These are phyloP conservation scores for Ophiocordyceps camponoti-saundersi DNA, from an alignment of 2,329 filamentous ascomycete species.

Conservation along the genomic window DNA sequence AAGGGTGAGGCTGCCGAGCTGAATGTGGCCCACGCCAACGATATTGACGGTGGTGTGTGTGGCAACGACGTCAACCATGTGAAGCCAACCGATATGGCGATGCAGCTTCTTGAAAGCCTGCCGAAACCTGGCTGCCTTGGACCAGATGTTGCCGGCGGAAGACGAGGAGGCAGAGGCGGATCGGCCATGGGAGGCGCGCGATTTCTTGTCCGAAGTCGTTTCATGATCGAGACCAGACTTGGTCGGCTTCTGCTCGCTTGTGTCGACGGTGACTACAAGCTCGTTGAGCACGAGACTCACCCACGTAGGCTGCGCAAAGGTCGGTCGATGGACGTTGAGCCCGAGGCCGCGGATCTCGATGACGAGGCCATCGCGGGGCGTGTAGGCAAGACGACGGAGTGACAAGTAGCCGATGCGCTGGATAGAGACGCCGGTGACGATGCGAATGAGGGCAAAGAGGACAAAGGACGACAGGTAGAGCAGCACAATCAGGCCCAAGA, in stretches of 20 bases:
- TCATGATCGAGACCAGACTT: slow-evolving; percentile 6
- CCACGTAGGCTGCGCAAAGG: slow-evolving; percentile 95
- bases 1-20: slow-evolving; percentile 69
- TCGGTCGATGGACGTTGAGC: slow-evolving; percentile 77
- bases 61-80: slow-evolving; percentile 76
- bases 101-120: slow-evolving; percentile 78
- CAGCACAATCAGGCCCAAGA: slow-evolving; percentile 72
- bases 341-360: slow-evolving; percentile 83
- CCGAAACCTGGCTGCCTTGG: slow-evolving; percentile 59
- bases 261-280: slow-evolving; percentile 67
- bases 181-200: background rate
- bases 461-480: slow-evolving; percentile 86
- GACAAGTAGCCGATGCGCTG: slow-evolving; percentile 90
- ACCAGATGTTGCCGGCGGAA: slow-evolving; percentile 60
- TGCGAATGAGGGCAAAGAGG: slow-evolving; percentile 79
- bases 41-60: slow-evolving; percentile 64
- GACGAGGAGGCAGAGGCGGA: slow-evolving; percentile 1
- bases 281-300: slow-evolving; percentile 79
- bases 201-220: background rate
- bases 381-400: slow-evolving; percentile 77
- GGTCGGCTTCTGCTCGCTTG: slow-evolving; percentile 34
- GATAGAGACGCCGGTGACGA: slow-evolving; percentile 86
- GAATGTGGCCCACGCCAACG: slow-evolving; percentile 65
- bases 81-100: slow-evolving; percentile 72
- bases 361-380: slow-evolving; percentile 72